phyloP scores from a whole-genome alignment of 2,329 filamentous ascomycete genomes.

The Cladosporium sp. region DNA sequence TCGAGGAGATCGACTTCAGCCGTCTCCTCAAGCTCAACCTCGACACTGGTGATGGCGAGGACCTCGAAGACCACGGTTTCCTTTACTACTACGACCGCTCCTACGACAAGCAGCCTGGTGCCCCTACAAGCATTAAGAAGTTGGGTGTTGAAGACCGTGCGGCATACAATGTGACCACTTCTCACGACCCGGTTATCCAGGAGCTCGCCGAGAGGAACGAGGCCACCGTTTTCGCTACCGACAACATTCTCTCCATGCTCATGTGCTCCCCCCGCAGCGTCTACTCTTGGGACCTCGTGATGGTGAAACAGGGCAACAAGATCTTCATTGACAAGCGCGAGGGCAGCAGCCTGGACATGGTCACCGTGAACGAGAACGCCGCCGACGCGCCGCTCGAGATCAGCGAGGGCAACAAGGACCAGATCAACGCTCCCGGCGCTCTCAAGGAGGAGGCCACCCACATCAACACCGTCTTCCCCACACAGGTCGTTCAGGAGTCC shows the following conservation, averaged over 20 bases:
- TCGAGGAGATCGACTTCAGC: slow-evolving; percentile 98
- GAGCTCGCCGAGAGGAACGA: slow-evolving; percentile 93
- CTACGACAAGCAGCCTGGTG: slow-evolving; percentile 85
- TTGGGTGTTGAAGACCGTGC: slow-evolving; percentile 86
- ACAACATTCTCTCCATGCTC: slow-evolving; percentile 96
- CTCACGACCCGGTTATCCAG: slow-evolving; percentile 92
- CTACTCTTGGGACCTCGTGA: slow-evolving; percentile 97
- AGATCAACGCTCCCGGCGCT: slow-evolving; percentile 86
- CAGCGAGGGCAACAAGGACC: slow-evolving; percentile 86
- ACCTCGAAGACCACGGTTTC: slow-evolving; percentile 93
- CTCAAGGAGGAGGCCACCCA: slow-evolving; percentile 96
- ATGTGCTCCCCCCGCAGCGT: slow-evolving; percentile 97
- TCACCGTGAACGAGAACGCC: slow-evolving; percentile 98
- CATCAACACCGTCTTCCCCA: slow-evolving; percentile 99
- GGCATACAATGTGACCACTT: slow-evolving; percentile 96
- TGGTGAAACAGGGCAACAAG: slow-evolving; percentile 88
- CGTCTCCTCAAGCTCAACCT: slow-evolving; percentile 92
- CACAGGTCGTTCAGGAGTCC: slow-evolving; percentile 80
- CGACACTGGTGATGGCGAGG: slow-evolving; percentile 89
- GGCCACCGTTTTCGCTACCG: slow-evolving; percentile 93
- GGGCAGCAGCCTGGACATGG: slow-evolving; percentile 89
- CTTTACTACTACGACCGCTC: slow-evolving; percentile 96
- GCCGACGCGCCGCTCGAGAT: slow-evolving; percentile 88
- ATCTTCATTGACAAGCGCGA: slow-evolving; percentile 99
- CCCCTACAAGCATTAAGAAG: slow-evolving; percentile 78